Evolutionary conservation across 495 filamentous ascomycete genomes (phyloP), one percentile per base, ranked within the genome.

Genomic region (Cairneyella variabilis): DNA sequence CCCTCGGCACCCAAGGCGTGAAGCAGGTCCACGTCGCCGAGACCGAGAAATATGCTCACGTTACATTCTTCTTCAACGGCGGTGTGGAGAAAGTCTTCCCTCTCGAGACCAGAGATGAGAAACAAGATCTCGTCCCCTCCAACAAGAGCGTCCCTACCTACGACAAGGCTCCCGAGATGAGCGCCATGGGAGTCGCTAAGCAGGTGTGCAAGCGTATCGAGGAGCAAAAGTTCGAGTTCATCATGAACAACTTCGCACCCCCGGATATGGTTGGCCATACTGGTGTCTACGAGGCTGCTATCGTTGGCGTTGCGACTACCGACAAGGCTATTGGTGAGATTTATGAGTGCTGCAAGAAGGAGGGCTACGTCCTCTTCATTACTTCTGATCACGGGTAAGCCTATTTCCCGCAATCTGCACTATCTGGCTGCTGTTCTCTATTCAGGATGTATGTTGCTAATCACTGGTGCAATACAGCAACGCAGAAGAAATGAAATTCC

Each of bases 241-340:
- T 98, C 64, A 98, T 98, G 93, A 97, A 97, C 84, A 98, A 98
- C 81, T 97, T 98, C 68, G 93, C 93, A 26, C 92, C 95, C 18
- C 95, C 93, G 11, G 93, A 98, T 72, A 98, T 98, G 93, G 93
- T 98, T 56, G 93, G 93, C 61, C 93, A 98, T 75, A 98, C 93
- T 9, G 93, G 93, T 63, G 91, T 96, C 56, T 97, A 96, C 69
- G 80, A 95, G 65, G 93, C 93, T n/a, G 95, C 93, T 49, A 89
- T 97, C 56, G 59, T 90, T 64, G 93, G 85, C 62, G 84, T 86
- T 61, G 74, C 80, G 51, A 86, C 89, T 55, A 97, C 93, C 32
- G 93, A 98, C 64, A 84, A 85, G 73, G 93, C 90, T 27, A 97
- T 98, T 62, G 91, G 90, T 57, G 79, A 85, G 66, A 87, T 98